A percentile compares a stretch with the other conserved stretches of the same genome.
Evolutionary conservation across 2,329 filamentous ascomycete genomes (phyloP).

Genomic region (Claviceps spartinae): DNA sequence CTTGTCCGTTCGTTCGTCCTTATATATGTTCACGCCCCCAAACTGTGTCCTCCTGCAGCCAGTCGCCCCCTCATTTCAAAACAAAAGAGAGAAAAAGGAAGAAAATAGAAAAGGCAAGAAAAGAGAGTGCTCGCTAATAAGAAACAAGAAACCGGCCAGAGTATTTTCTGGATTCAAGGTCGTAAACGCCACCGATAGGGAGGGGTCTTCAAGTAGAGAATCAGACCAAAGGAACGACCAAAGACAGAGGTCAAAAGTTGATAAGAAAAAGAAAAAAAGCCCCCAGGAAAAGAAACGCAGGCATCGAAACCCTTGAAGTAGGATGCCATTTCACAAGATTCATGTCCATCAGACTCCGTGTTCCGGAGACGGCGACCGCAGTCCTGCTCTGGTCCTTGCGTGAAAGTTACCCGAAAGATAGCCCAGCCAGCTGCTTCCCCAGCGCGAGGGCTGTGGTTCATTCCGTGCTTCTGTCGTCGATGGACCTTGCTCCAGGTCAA

Average conservation of each 20-base stretch:
- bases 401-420: slow-evolving; percentile 20
- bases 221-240: not conserved
- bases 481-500: slow-evolving; percentile 32
- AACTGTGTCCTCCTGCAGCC: too few species aligned
- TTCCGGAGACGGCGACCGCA: slow-evolving; percentile 12
- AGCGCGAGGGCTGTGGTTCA: slow-evolving; percentile 9
- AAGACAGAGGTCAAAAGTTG: not conserved
- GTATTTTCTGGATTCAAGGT: not conserved
- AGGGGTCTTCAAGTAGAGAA: not conserved
- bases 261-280: not conserved
- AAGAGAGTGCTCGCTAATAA: not conserved
- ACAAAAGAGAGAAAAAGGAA: too few species aligned
- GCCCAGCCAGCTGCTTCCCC: slow-evolving; percentile 24
- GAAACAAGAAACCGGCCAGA: not conserved
- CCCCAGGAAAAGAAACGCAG: not conserved
- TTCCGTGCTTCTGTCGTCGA: slow-evolving; percentile 11
- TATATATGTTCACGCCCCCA: too few species aligned
- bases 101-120: not conserved
- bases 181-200: not conserved
- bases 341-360: slow-evolving; percentile 9
- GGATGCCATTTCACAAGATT: not conserved
- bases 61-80: too few species aligned
- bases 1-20: too few species aligned
- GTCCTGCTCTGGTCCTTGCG: slow-evolving; percentile 9
- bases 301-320: not conserved